Percentiles rank a stretch among this genome's conserved stretches.
Evolutionary conservation across 495 filamentous ascomycete genomes (phyloP).

Genomic region (Neurospora terricola): DNA sequence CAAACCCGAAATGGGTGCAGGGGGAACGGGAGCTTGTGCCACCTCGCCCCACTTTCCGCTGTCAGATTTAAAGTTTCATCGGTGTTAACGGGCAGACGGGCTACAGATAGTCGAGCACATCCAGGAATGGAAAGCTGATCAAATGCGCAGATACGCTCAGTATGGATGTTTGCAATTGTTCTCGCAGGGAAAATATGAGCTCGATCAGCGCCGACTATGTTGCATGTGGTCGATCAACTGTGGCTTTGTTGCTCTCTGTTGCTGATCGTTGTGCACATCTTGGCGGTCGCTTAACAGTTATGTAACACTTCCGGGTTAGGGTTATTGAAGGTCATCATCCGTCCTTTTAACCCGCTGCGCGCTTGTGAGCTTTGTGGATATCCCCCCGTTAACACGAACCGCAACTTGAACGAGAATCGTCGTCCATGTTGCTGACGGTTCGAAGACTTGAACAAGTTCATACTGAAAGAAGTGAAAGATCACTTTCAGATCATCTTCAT

Average conservation of each 20-base stretch:
- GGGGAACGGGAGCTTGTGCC: neutral
- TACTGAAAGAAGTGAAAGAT: neutral
- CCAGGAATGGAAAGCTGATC: neutral
- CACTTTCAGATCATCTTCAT: neutral
- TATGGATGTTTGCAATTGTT: neutral
- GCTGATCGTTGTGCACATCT: neutral
- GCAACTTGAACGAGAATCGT: neutral
- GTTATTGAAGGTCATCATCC: neutral
- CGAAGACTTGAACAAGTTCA: neutral
- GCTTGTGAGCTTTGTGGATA: neutral
- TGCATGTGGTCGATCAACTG: neutral
- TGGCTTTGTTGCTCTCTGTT: neutral
- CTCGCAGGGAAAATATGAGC: neutral
- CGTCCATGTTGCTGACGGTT: neutral
- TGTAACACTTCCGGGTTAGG: neutral
- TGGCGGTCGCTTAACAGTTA: neutral
- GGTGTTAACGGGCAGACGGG: neutral
- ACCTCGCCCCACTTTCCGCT: neutral
- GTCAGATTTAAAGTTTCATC: neutral
- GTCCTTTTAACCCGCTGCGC: neutral
- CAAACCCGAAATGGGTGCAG: neutral
- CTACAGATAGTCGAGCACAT: neutral
- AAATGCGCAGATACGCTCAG: neutral
- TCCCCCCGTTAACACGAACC: neutral
- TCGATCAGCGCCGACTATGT: neutral